Evolutionary conservation across 2,329 filamentous ascomycete genomes (phyloP).

Genomic region (Colletotrichum simmondsii): DNA sequence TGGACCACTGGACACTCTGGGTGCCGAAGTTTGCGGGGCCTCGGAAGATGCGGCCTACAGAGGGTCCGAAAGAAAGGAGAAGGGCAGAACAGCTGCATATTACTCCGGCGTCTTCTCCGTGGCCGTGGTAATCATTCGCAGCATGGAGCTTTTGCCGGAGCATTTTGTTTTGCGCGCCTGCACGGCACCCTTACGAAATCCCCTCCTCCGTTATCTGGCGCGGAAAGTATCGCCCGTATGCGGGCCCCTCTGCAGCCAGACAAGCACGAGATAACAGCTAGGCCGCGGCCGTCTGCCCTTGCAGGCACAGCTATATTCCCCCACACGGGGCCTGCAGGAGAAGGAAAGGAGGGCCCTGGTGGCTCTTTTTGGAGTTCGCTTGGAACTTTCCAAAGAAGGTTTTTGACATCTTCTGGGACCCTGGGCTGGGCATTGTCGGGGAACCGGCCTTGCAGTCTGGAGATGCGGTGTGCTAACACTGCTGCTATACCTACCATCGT

Average conservation of each 20-base stretch:
- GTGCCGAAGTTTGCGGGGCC: slow-evolving; percentile 11
- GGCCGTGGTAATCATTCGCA: slow-evolving; percentile 7
- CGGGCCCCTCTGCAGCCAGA: slow-evolving; percentile 20
- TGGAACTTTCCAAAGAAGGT: slow-evolving; percentile 1
- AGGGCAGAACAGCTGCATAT: not conserved
- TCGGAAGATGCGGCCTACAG: slow-evolving; percentile 25
- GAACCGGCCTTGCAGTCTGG: not conserved
- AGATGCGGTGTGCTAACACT: slow-evolving; percentile 16
- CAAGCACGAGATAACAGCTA: not conserved
- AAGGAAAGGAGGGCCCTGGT: slow-evolving; percentile 12
- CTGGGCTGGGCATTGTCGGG: not conserved
- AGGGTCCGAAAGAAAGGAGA: slow-evolving; percentile 1
- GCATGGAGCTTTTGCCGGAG: not conserved
- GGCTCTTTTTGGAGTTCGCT: not conserved
- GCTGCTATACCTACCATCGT: not conserved
- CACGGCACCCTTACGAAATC: slow-evolving; percentile 9
- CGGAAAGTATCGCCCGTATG: slow-evolving; percentile 25
- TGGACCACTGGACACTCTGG: not conserved
- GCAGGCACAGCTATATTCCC: slow-evolving; percentile 26
- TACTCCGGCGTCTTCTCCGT: slow-evolving; percentile 7
- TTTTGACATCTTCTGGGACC: not conserved
- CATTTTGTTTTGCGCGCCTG: slow-evolving; percentile 8
- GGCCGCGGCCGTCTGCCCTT: slow-evolving; percentile 3
- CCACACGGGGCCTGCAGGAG: slow-evolving; percentile 4
- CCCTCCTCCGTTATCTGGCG: not conserved